Evolutionary conservation across 1,284 basidiomycete species (phyloP).

Genomic region (Mycena sp.): DNA sequence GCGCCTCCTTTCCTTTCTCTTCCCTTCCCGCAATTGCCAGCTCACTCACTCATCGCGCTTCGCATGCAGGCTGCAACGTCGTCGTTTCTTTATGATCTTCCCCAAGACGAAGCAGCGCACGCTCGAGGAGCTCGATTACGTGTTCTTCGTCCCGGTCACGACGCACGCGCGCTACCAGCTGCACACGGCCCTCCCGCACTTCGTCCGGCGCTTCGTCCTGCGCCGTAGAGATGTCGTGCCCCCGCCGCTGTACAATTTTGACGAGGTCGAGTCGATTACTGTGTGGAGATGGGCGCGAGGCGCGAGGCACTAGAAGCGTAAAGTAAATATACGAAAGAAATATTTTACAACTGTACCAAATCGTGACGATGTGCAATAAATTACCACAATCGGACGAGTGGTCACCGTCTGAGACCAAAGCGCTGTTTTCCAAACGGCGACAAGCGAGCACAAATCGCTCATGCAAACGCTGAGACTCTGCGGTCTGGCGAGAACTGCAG

Average conservation of each 20-base stretch:
- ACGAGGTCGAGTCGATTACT: constrained; percentile 53
- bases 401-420: too few species aligned
- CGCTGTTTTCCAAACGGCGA: too few species aligned
- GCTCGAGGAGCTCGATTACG: constrained; percentile 52
- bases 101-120: constrained; percentile 80
- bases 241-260: constrained; percentile 61
- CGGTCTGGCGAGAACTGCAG: too few species aligned
- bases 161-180: constrained; percentile 65
- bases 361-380: too few species aligned
- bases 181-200: constrained; percentile 65
- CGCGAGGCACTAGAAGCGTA: constrained; percentile 42
- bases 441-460: too few species aligned
- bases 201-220: constrained; percentile 65
- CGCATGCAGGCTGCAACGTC: constrained; percentile 58
- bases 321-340: too few species aligned
- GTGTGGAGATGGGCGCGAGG: constrained; percentile 52
- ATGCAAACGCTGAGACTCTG: too few species aligned
- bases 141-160: constrained; percentile 72
- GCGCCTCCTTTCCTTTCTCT: neutral
- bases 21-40: neutral
- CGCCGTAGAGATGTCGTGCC: constrained; percentile 49
- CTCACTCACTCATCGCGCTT: constrained; percentile 54
- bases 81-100: constrained; percentile 63
- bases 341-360: too few species aligned
- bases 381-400: too few species aligned